phyloP scores from a whole-genome alignment of 352 stramenopile species.

The Phytopythium boreale region DNA sequence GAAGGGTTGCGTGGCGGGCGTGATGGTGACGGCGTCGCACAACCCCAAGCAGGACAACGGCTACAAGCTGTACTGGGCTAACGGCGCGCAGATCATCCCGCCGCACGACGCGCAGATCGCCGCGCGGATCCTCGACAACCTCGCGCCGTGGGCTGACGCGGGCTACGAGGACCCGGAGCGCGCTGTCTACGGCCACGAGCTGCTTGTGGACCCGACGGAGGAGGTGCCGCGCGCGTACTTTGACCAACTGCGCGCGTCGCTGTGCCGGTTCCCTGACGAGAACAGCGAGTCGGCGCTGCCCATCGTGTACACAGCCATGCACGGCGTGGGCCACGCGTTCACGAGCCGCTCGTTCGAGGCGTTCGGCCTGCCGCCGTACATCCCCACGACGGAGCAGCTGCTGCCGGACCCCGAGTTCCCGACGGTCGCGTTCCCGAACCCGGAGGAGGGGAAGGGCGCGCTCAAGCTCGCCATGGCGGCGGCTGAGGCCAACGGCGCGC shows the following conservation, averaged over 20 bases:
- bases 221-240: slow-evolving; percentile 80
- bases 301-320: slow-evolving; percentile 97
- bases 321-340: slow-evolving; percentile 95
- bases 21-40: slow-evolving; percentile 97
- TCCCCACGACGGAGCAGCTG: slow-evolving; percentile 85
- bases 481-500: slow-evolving; percentile 62
- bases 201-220: slow-evolving; percentile 67
- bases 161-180: slow-evolving; percentile 47
- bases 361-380: slow-evolving; percentile 88
- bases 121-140: slow-evolving; percentile 84
- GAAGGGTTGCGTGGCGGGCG: slow-evolving; percentile 74
- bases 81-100: slow-evolving; percentile 97
- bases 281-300: slow-evolving; percentile 63
- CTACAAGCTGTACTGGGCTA: slow-evolving; percentile 97
- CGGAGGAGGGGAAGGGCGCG: slow-evolving; percentile 97
- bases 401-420: slow-evolving; percentile 95
- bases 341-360: slow-evolving; percentile 88
- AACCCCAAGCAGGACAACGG: slow-evolving; percentile 98
- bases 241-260: slow-evolving; percentile 28
- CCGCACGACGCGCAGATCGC: slow-evolving; percentile 95
- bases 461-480: slow-evolving; percentile 91
- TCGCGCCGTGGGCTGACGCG: slow-evolving; percentile 73
- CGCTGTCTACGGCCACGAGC: slow-evolving; percentile 24
- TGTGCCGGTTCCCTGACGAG: slow-evolving; percentile 68
- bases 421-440: slow-evolving; percentile 97